Evolutionary conservation across 169 alveolate genomes (phyloP), one percentile per base, ranked within the genome.

Genomic region (Plasmodium coatneyi): DNA sequence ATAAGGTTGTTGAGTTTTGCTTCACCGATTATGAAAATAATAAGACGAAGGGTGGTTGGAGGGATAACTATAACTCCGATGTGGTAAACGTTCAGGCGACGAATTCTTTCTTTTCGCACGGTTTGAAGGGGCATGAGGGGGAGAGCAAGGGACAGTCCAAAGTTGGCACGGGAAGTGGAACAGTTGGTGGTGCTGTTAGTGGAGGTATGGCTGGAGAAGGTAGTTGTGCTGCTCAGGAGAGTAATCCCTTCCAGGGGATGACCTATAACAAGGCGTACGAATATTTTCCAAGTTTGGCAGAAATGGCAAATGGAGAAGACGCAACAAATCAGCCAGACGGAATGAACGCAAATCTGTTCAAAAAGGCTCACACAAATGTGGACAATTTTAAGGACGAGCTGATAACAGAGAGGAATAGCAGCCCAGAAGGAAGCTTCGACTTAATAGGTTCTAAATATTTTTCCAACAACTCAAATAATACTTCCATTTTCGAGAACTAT

Each of bases 21-120:
- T 86, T 86, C 66, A 86, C 93, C 16, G 93, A 86, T 86, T 86
- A 86, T 36, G 93, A 86, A 9, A 86, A 72, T 74, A 86, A 86
- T 70, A 86, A 39, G 80, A 86, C 56, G 43, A 86, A 78, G 28
- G 66, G 46, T 54, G 80, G 32, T 76, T 49, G 80, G 71, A 86
- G 70, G 2, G 80, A 54, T 9, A 39, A 22, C 10, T 34, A 54
- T 9, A 39, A 34, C 4, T 34, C 34, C 22, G 79, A 84, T 39
- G 66, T 4, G 39, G n/a, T 30, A 9, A 39, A 46, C 34, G 49
- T 22, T 10, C 70, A 39, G n/a, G 43, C 54, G 12, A 43, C 3
- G 28, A 86, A 76, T 49, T 49, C 81, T 39, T 49, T 28, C 46
- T 49, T 30, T 2, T 49, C 76, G 39, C 76, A 56, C 16, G 80